A percentile compares a stretch with the other conserved stretches of the same genome.
Evolutionary conservation across 305 asterid species (phyloP).

Genomic region (Fraxinus xanthoxyloides): DNA sequence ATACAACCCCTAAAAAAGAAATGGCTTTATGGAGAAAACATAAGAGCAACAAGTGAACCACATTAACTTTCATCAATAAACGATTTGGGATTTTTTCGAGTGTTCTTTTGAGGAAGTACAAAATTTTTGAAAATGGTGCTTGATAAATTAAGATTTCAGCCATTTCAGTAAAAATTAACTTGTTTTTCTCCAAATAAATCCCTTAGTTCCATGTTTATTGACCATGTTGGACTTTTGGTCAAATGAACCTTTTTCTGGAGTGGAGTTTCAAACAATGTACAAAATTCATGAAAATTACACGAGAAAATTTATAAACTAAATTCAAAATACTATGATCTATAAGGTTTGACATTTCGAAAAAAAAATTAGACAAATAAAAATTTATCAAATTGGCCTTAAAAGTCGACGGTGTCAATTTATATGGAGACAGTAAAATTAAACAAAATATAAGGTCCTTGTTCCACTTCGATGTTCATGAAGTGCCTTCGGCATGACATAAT

Average conservation of each 20-base stretch:
- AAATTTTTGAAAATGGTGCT: not conserved
- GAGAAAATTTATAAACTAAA: not conserved
- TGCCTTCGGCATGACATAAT: not conserved
- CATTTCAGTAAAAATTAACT: not conserved
- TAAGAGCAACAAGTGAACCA: not conserved
- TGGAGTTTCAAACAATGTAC: not conserved
- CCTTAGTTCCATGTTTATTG: not conserved
- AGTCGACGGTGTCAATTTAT: not conserved
- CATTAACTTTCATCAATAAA: not conserved
- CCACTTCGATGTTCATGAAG: not conserved
- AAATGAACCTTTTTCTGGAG: not conserved
- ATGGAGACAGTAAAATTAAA: not conserved
- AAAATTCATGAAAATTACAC: not conserved
- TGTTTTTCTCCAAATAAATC: not conserved
- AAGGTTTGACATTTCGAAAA: not conserved
- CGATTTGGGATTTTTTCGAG: not conserved
- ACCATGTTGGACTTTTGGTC: not conserved
- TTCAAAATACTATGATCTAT: not conserved
- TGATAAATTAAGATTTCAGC: not conserved
- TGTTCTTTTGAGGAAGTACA: not conserved
- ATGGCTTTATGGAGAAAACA: not conserved
- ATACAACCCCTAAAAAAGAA: not conserved
- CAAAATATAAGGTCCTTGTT: not conserved
- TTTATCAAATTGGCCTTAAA: constrained; percentile 2
- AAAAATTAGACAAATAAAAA: not conserved